Evolutionary conservation across 2,329 filamentous ascomycete species (phyloP).

Genomic region (Fusarium camptoceras): DNA sequence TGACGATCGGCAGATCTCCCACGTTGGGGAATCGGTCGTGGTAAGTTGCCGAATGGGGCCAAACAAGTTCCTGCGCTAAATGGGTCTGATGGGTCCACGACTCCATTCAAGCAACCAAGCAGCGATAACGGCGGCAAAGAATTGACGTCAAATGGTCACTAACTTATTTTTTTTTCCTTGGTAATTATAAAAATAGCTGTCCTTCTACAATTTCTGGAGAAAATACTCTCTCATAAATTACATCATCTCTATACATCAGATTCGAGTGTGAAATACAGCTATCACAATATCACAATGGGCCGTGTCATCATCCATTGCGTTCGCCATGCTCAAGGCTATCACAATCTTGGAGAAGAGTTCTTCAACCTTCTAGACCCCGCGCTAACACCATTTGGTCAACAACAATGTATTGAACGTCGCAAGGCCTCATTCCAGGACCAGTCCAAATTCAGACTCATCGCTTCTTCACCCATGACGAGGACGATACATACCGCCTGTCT

Average conservation of each 20-base stretch:
- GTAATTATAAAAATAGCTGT: background rate
- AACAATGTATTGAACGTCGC: slow-evolving; percentile 31
- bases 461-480: slow-evolving; percentile 28
- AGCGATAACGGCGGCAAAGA: slow-evolving; percentile 11
- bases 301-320: slow-evolving; percentile 32
- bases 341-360: slow-evolving; percentile 38
- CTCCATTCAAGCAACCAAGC: background rate
- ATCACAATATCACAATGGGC: too few species aligned
- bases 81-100: slow-evolving; percentile 11
- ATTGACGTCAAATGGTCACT: slow-evolving; percentile 1
- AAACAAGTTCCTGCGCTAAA: slow-evolving; percentile 14
- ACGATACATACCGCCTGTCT: slow-evolving; percentile 31
- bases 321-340: slow-evolving; percentile 33
- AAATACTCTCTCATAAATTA: background rate
- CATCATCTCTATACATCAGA: background rate
- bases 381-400: slow-evolving; percentile 33
- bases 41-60: slow-evolving; percentile 26
- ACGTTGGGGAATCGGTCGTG: slow-evolving; percentile 29
- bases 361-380: slow-evolving; percentile 30
- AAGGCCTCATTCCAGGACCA: slow-evolving; percentile 32
- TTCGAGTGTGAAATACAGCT: background rate
- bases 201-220: background rate
- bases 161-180: background rate
- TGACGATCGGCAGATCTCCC: slow-evolving; percentile 16
- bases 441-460: slow-evolving; percentile 29